phyloP scores from a whole-genome alignment of 2,329 filamentous ascomycete genomes.

The Lecanicillium sp. region DNA sequence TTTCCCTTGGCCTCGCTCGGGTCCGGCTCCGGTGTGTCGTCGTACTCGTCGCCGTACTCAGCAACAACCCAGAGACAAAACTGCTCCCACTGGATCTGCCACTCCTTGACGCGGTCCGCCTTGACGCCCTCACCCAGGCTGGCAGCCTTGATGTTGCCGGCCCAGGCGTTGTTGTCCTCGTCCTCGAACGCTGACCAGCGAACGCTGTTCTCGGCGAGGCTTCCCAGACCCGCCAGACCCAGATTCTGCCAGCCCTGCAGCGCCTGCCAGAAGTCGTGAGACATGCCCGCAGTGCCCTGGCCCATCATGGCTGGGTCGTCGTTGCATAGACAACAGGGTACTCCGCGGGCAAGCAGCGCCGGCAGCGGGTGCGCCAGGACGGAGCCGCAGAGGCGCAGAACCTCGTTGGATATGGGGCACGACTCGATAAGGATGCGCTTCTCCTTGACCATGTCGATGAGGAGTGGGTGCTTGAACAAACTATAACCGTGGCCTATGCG shows the following conservation, averaged over 20 bases:
- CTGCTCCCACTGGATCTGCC: conserved; percentile 76
- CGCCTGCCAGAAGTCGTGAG: conserved; percentile 91
- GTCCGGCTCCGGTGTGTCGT: conserved; percentile 22
- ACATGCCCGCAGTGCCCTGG: conserved; percentile 74
- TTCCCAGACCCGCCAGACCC: conserved; percentile 77
- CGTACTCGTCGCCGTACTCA: conserved; percentile 65
- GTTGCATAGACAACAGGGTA: conserved; percentile 78
- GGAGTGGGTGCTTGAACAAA: conserved; percentile 83
- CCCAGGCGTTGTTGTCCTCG: conserved; percentile 64
- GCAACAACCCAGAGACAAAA: conserved; percentile 88
- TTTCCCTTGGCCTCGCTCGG: conserved; percentile 8
- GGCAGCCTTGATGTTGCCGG: conserved; percentile 65
- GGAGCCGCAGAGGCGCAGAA: conserved; percentile 70
- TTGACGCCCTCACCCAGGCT: conserved; percentile 65
- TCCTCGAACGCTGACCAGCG: conserved; percentile 88
- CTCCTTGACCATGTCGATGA: conserved; percentile 84
- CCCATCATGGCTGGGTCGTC: conserved; percentile 88
- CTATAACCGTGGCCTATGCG: conserved; percentile 87
- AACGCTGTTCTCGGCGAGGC: conserved; percentile 86
- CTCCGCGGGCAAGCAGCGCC: conserved; percentile 75
- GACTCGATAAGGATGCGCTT: conserved; percentile 83
- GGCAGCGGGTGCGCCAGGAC: conserved; percentile 77
- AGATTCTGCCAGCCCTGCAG: conserved; percentile 89
- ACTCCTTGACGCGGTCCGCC: conserved; percentile 67
- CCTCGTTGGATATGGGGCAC: conserved; percentile 87